Base-by-base conservation (phyloP, 768 basidiomycete species). In the Boletus coccyginus region DNA sequence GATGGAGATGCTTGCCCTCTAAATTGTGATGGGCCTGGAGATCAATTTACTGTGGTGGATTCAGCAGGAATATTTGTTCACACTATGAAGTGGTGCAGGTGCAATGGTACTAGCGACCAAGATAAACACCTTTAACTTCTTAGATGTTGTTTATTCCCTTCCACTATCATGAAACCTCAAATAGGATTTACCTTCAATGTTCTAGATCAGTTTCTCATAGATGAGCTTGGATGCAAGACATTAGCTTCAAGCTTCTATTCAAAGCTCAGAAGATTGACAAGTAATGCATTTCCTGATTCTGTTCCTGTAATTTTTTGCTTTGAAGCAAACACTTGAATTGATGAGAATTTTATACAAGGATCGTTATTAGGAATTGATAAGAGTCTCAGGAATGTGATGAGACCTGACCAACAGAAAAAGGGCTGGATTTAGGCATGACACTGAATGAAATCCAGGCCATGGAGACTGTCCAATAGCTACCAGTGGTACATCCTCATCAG, bases 131-230 rank as follows among this genome's bases (percentile, higher is more conserved):
- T 47, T 0, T 32, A 35, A 12, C 46, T 47, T 31, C 33, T 47
- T 4, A 17, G 21, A 2, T 21, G 8, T 13, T 1, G 5, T 21
- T 17, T 47, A 2, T 47, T 47, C 21, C 57, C 66, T 2, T 55
- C 67, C 2, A 60, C 49, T 17, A 46, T 57, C 3, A 27, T 24
- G 0, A 44, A 35, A 19, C 62, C 66, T n/a, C 40, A 58, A 33
- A 60, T 58, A 0, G 29, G 57, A 1, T 69, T 69, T 27, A 67
- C 62, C 3, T 68, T 68, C 40, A 19, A 44, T 8, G 65, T 64
- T 2, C 57, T 68, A 10, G 52, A 70, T 44, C 13, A 60, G 6
- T 66, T 68, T 43, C 35, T 58, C 6, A 45, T 70, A 5, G 58
- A 68, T 17, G 9, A 38, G 1, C 13, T 69, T 31, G 58, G 66